Conservation (phyloP, 2,329 filamentous ascomycete species). For the Escovopsis sp. region DNA sequence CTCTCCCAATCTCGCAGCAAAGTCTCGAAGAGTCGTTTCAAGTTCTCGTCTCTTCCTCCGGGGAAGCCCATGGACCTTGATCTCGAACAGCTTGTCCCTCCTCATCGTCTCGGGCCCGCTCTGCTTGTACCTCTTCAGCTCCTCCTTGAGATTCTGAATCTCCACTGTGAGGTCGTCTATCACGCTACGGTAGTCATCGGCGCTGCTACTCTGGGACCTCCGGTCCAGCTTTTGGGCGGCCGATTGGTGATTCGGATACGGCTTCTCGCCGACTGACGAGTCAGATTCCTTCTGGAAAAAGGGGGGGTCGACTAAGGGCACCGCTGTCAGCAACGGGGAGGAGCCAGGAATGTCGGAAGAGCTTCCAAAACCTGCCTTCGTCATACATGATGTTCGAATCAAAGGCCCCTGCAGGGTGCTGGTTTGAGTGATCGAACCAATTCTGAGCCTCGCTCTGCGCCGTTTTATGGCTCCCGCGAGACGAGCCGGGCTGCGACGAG, state of each 20-base stretch:
- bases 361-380: conserved; percentile 12
- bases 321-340: conserved; percentile 2
- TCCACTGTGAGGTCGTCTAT: conserved; percentile 80
- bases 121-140: conserved; percentile 56
- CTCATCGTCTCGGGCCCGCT: conserved; percentile 50
- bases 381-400: conserved; percentile 33
- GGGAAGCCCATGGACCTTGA: conserved; percentile 62
- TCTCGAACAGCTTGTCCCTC: conserved; percentile 69
- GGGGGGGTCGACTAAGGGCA: conserved; percentile 31
- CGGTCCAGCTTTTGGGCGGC: conserved; percentile 16
- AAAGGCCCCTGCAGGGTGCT: conserved; percentile 29
- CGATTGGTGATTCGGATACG: conserved; percentile 11
- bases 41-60: conserved; percentile 61
- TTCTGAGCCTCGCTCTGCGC: conserved; percentile 33
- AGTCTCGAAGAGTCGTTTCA: conserved; percentile 57
- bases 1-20: conserved; percentile 47
- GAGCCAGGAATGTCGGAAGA: background rate
- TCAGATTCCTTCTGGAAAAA: conserved; percentile 40
- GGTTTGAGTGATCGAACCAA: conserved; percentile 41
- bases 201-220: conserved; percentile 40
- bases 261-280: conserved; percentile 33
- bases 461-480: conserved; percentile 34
- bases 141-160: conserved; percentile 64
- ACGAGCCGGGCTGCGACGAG: conserved; percentile 25
- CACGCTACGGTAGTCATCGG: conserved; percentile 64